Evolutionary conservation across 2,329 filamentous ascomycete genomes (phyloP).

Genomic region (Emericellopsis atlantica): DNA sequence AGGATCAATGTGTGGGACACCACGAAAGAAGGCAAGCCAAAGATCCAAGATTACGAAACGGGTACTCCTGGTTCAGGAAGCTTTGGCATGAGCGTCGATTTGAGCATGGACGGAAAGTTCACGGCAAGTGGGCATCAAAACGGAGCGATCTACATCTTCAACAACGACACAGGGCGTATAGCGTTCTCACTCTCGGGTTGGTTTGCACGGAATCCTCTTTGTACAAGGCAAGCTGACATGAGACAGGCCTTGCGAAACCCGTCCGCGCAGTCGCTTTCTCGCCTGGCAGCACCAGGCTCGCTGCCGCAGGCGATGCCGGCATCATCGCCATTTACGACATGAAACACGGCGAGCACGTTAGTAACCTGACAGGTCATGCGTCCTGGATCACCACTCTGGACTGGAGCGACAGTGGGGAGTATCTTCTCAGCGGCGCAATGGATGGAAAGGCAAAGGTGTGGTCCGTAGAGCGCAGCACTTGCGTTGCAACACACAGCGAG

Average conservation of each 20-base stretch:
- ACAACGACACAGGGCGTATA: slow-evolving; percentile 77
- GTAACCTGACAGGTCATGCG: slow-evolving; percentile 64
- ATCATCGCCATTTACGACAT: slow-evolving; percentile 91
- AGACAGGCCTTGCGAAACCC: slow-evolving; percentile 66
- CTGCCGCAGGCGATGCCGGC: slow-evolving; percentile 78
- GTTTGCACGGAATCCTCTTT: slow-evolving; percentile 8
- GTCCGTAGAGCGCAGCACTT: slow-evolving; percentile 72
- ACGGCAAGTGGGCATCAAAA: slow-evolving; percentile 91
- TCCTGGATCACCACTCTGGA: slow-evolving; percentile 87
- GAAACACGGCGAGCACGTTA: slow-evolving; percentile 81
- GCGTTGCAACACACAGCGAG: slow-evolving; percentile 89
- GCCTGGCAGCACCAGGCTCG: slow-evolving; percentile 70
- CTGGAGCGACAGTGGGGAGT: slow-evolving; percentile 90
- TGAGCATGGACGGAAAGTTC: slow-evolving; percentile 67
- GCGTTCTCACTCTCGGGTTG: slow-evolving; percentile 72
- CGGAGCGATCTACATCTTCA: slow-evolving; percentile 87
- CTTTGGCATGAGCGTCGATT: slow-evolving; percentile 79
- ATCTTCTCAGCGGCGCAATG: slow-evolving; percentile 73
- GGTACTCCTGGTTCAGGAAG: slow-evolving; percentile 57
- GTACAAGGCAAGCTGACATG: slow-evolving; percentile 4
- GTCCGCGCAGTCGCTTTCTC: slow-evolving; percentile 82
- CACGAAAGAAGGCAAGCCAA: slow-evolving; percentile 37
- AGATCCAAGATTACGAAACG: slow-evolving; percentile 78
- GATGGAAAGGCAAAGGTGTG: slow-evolving; percentile 95
- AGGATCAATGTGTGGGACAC: slow-evolving; percentile 82